A percentile compares a stretch with the other conserved stretches of the same genome.
phyloP scores from a whole-genome alignment of 768 basidiomycete genomes.

The Termitomyces sp. region DNA sequence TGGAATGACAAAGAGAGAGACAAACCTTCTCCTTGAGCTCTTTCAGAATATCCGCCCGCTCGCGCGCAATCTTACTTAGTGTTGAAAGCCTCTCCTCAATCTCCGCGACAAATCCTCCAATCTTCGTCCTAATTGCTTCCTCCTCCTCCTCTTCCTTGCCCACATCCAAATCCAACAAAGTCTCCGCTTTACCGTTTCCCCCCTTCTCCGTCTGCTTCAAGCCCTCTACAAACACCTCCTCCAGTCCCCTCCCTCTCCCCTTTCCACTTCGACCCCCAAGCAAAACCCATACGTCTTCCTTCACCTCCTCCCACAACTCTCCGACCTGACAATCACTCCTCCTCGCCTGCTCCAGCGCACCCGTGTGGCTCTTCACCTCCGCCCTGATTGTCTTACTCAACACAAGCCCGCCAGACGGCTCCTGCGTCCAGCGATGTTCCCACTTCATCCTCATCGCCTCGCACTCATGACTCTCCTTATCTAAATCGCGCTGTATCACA shows the following conservation, averaged over 20 bases:
- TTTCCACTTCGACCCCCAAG: constrained; percentile 14
- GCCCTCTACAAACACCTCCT: constrained; percentile 47
- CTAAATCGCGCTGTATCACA: constrained; percentile 57
- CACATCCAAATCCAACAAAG: constrained; percentile 63
- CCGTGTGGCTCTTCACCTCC: constrained; percentile 73
- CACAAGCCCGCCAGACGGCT: constrained; percentile 56
- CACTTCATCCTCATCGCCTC: constrained; percentile 86
- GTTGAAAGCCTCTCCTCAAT: constrained; percentile 76
- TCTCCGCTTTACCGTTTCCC: constrained; percentile 34
- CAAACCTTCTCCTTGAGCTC: constrained; percentile 93
- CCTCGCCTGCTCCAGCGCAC: constrained; percentile 70
- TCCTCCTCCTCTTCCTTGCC: constrained; percentile 55
- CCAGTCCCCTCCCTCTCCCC: constrained; percentile 33
- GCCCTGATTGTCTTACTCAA: constrained; percentile 65
- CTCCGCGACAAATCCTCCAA: constrained; percentile 59
- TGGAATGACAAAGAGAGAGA: background rate
- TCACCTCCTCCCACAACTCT: constrained; percentile 65
- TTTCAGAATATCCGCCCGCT: constrained; percentile 81
- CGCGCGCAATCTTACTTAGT: constrained; percentile 77
- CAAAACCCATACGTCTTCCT: constrained; percentile 58
- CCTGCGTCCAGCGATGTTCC: constrained; percentile 82
- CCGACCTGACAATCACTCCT: constrained; percentile 74
- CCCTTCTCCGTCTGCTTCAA: background rate
- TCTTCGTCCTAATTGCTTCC: constrained; percentile 61
- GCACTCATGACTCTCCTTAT: constrained; percentile 80